Evolutionary conservation across 1,284 basidiomycete species (phyloP).

Genomic region (Apiotrichum porosum): DNA sequence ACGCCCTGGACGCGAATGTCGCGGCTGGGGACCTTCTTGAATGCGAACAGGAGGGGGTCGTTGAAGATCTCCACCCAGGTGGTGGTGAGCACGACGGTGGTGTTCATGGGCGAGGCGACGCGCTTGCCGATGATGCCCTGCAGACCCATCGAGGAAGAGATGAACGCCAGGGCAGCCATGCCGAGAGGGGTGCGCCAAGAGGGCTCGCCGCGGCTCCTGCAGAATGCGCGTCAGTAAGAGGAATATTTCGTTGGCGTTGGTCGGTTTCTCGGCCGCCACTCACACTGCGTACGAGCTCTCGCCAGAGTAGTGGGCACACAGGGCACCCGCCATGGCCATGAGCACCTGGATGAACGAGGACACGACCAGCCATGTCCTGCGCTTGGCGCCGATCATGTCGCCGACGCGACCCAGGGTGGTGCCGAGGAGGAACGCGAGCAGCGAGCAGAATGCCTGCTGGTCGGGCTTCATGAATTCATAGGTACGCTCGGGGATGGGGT

Average conservation of each 20-base stretch:
- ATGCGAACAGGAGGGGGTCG: conserved; percentile 66
- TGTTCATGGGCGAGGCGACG: conserved; percentile 69
- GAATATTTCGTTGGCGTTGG: no score
- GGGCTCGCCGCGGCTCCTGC: conserved; percentile 50
- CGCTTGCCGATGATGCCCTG: conserved; percentile 70
- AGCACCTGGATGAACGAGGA: conserved; percentile 70
- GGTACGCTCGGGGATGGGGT: conserved; percentile 52
- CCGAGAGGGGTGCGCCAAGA: conserved; percentile 64
- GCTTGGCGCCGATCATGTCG: conserved; percentile 60
- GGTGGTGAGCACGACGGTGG: conserved; percentile 57
- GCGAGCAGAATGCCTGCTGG: conserved; percentile 70
- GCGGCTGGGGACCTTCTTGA: conserved; percentile 55
- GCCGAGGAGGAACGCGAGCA: conserved; percentile 61
- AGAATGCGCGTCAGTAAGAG: no score
- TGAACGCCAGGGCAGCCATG: conserved; percentile 70
- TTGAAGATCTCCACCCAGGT: conserved; percentile 81
- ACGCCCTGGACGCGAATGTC: conserved; percentile 71
- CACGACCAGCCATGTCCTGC: conserved; percentile 66
- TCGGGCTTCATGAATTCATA: conserved; percentile 66
- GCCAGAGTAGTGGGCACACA: conserved; percentile 59
- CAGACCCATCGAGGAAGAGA: conserved; percentile 70
- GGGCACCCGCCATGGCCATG: conserved; percentile 66
- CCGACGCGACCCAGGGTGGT: conserved; percentile 48
- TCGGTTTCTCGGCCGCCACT: background rate
- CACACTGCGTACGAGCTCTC: conserved; percentile 50